These are phyloP conservation scores for Desmodesmus armatus DNA, from an alignment of 139 green algal genomes.

Conservation along the genomic window DNA sequence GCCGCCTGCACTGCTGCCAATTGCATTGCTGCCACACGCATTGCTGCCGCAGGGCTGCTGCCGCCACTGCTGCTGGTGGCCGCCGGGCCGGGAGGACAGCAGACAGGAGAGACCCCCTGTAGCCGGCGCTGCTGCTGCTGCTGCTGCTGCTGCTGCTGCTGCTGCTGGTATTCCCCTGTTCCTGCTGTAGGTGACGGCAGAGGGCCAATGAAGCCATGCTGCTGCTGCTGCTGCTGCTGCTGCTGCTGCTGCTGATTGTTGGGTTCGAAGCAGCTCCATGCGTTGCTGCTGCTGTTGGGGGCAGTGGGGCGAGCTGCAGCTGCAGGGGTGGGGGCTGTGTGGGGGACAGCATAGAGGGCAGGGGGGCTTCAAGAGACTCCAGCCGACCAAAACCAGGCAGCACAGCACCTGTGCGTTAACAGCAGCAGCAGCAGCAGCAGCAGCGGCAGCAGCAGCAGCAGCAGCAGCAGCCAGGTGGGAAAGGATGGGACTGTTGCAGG, in stretches of 20 bases:
- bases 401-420: too few species aligned
- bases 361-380: too few species aligned
- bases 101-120: neutral
- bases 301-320: conserved; percentile 8
- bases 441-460: neutral
- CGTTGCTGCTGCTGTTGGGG: neutral
- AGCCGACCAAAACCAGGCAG: too few species aligned
- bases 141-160: conserved; percentile 15
- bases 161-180: neutral
- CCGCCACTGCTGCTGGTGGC: too few species aligned
- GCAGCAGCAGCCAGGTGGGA: too few species aligned
- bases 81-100: neutral
- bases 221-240: conserved; percentile 8
- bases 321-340: conserved; percentile 6
- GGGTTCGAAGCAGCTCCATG: too few species aligned
- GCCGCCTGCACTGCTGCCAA: neutral
- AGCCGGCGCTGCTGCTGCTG: neutral
- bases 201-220: neutral
- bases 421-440: neutral
- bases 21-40: neutral
- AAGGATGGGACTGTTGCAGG: too few species aligned
- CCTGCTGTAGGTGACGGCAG: neutral
- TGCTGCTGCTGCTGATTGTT: conserved; percentile 1
- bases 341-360: too few species aligned
- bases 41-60: neutral